Conservation (phyloP, 805 yeast genomes). For the Monosporozyma servazzii region DNA sequence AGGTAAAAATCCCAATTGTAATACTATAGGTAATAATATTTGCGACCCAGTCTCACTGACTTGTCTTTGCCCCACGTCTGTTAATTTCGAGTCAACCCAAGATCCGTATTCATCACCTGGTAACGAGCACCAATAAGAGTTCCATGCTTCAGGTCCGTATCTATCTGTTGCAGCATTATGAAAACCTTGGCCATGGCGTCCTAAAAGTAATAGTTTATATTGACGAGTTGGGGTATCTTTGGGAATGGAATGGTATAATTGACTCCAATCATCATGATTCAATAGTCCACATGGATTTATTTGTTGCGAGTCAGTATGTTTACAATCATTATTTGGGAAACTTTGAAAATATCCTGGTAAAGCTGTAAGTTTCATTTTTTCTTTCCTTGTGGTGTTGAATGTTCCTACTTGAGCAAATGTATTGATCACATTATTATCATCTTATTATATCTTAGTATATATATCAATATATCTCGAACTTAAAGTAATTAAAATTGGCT, state of each 20-base stretch:
- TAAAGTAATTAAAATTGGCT: not conserved
- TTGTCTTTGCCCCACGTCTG: constrained; percentile 48
- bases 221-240: constrained; percentile 10
- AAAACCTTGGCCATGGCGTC: constrained; percentile 62
- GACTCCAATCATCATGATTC: constrained; percentile 13
- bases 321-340: constrained; percentile 4
- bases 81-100: constrained; percentile 47
- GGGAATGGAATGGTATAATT: constrained; percentile 17
- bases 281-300: constrained; percentile 9
- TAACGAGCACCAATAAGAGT: constrained; percentile 41
- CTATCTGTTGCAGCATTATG: constrained; percentile 49
- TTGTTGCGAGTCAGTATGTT: constrained; percentile 6
- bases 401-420: not conserved
- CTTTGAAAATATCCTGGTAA: constrained; percentile 14
- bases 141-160: constrained; percentile 51
- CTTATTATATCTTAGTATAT: not conserved
- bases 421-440: not conserved
- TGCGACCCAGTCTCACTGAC: constrained; percentile 37
- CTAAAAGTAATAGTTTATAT: constrained; percentile 17
- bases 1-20: constrained; percentile 46
- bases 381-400: not conserved
- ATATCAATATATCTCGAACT: not conserved
- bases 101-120: constrained; percentile 45
- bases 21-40: constrained; percentile 15
- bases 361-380: constrained; percentile 4